Evolutionary conservation across 495 filamentous ascomycete genomes (phyloP), one percentile per base, ranked within the genome.

Genomic region (Penicillium egyptiacum): DNA sequence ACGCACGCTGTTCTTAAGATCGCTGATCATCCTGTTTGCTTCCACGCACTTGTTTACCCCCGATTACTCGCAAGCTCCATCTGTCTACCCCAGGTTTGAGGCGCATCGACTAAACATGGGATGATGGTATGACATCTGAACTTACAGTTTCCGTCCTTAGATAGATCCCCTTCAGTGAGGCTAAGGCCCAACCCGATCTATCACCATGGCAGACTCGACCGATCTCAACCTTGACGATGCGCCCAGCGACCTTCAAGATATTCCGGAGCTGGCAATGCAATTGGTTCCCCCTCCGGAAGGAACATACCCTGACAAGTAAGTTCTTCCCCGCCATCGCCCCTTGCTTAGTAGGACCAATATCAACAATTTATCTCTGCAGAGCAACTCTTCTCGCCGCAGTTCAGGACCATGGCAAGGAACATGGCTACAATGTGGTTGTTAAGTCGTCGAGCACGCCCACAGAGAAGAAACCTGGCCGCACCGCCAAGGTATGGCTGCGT

Each of bases 381-480:
- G 47, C 64, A 9, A 65, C 75, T 30, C 68, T 79, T 30, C 66
- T 78, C 19, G 63, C 70, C 2, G 68, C 76, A n/a, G 73, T 79
- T 30, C 74, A 78, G 51, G 69, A 66, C 12, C 75, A 78, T 51
- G 75, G 69, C n/a, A 78, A 77, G 56, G 56, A 69, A 16, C 74
- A 78, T 59, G 75, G 75, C 14, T 79, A 79, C 58, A 76, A 77
- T 62, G 71, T 79, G 33, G 76, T 78, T 5, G 73, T 79, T 48
- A 79, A 79, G 43, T 77, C 76, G 17, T 79, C 76, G 20, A 78
- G 75, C 53, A 76, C 69, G 0, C 75, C 76, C 2, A 78, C 73
- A 9, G 74, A 78, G 52, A 77, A 79, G 63, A 79, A 79, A 44
- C 75, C 76, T 1, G 74, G 75, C 28, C 74, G 76, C 5, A 77